These are phyloP conservation scores for Trichoderma sp. DNA, from an alignment of 2,329 filamentous ascomycete species.

Conservation along the genomic window DNA sequence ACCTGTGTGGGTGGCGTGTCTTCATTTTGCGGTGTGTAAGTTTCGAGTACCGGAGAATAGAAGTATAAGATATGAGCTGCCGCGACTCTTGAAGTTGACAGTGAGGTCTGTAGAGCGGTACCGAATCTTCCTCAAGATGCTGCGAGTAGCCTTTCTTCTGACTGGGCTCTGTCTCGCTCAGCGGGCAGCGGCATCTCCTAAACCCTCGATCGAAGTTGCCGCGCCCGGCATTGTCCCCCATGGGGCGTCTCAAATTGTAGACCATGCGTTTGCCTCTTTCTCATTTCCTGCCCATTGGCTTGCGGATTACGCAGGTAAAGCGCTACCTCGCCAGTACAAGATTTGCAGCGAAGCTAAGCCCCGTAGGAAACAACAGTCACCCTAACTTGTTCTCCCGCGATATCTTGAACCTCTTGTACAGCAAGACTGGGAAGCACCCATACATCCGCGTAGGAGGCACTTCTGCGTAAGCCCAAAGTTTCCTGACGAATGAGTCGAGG, in stretches of 20 bases:
- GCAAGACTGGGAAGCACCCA: conserved; percentile 12
- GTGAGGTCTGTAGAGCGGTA: too few relatives aligned
- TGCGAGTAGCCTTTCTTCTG: neutral
- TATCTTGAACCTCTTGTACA: conserved; percentile 9
- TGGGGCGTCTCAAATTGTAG: conserved; percentile 8
- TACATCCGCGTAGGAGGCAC: conserved; percentile 14
- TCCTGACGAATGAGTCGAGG: too few relatives aligned
- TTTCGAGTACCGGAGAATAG: neutral
- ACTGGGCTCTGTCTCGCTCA: neutral
- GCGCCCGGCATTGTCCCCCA: neutral
- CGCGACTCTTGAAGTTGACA: too few relatives aligned
- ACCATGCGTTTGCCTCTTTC: conserved; percentile 17
- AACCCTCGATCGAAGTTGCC: neutral
- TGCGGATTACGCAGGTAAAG: conserved; percentile 10
- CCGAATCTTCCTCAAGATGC: neutral
- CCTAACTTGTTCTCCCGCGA: conserved; percentile 14
- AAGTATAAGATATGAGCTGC: neutral
- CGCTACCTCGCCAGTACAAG: too few relatives aligned
- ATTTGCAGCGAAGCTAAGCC: neutral
- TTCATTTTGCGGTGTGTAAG: neutral
- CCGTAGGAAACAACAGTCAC: conserved; percentile 12
- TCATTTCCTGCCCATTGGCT: conserved; percentile 19
- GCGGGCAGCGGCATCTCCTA: neutral
- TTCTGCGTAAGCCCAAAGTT: neutral
- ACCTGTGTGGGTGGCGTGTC: conserved; percentile 5